Conservation (phyloP, 345 rosid genomes). For the Gossypium longicalyx region DNA sequence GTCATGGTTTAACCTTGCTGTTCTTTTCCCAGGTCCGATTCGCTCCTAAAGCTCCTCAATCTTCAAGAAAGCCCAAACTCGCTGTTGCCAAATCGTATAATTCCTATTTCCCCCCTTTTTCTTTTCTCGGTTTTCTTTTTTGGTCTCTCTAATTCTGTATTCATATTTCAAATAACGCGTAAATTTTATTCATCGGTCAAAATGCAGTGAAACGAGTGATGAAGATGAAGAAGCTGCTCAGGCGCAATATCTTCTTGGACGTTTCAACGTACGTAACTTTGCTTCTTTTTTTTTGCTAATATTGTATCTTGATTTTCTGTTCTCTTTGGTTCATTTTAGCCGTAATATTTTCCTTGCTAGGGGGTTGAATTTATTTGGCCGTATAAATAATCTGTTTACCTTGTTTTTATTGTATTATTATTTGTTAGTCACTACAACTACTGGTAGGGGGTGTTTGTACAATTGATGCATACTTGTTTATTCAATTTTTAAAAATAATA, state of each 20-base stretch:
- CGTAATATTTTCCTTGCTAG: too few species aligned
- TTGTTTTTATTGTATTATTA: too few species aligned
- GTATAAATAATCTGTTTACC: too few species aligned
- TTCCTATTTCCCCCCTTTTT: neutral
- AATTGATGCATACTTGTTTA: too few species aligned
- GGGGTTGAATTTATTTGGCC: too few species aligned
- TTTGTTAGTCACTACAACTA: too few species aligned
- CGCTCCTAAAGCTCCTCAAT: conserved; percentile 33
- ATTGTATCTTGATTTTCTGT: neutral
- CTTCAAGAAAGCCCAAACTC: conserved; percentile 30
- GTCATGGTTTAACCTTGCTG: neutral
- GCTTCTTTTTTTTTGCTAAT: neutral
- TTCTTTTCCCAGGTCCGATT: conserved; percentile 31
- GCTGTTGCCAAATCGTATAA: conserved; percentile 25
- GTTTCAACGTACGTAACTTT: conserved; percentile 32
- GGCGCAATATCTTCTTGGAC: conserved; percentile 42
- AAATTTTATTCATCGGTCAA: neutral
- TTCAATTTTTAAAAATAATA: too few species aligned
- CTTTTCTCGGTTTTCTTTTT: neutral
- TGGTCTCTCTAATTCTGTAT: neutral
- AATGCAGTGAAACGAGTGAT: conserved; percentile 31
- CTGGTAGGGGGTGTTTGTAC: too few species aligned
- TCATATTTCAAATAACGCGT: neutral
- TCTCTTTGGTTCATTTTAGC: neutral
- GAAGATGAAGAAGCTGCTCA: conserved; percentile 35